Percentiles rank a stretch among this genome's conserved stretches.
phyloP scores from a whole-genome alignment of 176 grass and related monocot genomes.

The Neostapfia colusana region DNA sequence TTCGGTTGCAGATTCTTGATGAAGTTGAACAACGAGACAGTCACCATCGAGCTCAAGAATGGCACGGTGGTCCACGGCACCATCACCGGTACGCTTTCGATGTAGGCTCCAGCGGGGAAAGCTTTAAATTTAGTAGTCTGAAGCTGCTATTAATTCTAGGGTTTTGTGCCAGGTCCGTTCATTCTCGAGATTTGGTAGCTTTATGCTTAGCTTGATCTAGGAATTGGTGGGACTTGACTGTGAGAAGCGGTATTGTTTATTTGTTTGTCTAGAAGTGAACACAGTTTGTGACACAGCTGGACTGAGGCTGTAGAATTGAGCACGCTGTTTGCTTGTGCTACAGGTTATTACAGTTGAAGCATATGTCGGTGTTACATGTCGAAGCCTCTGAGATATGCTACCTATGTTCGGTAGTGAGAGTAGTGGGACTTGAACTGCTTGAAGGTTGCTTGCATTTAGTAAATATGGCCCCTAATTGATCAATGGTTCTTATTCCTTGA shows the following conservation, averaged over 20 bases:
- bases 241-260: not conserved
- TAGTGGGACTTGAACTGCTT: not conserved
- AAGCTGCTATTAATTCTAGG: not conserved
- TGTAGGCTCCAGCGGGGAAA: not conserved
- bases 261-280: not conserved
- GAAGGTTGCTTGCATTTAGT: not conserved
- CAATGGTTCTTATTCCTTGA: not conserved
- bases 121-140: not conserved
- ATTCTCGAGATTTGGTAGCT: not conserved
- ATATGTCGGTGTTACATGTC: not conserved
- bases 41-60: slow-evolving; percentile 97
- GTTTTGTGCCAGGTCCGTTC: not conserved
- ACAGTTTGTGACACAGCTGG: not conserved
- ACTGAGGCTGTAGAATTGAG: not conserved
- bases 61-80: slow-evolving; percentile 90
- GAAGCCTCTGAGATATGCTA: not conserved
- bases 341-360: not conserved
- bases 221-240: not conserved
- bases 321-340: not conserved
- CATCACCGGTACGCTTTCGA: slow-evolving; percentile 64
- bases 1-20: slow-evolving; percentile 72
- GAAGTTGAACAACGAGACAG: slow-evolving; percentile 98
- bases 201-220: not conserved
- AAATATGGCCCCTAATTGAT: not conserved
- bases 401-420: not conserved